A percentile compares a stretch with the other conserved stretches of the same genome.
Conservation (phyloP, 2,329 filamentous ascomycete genomes). For the Talaromyces funiculosus region DNA sequence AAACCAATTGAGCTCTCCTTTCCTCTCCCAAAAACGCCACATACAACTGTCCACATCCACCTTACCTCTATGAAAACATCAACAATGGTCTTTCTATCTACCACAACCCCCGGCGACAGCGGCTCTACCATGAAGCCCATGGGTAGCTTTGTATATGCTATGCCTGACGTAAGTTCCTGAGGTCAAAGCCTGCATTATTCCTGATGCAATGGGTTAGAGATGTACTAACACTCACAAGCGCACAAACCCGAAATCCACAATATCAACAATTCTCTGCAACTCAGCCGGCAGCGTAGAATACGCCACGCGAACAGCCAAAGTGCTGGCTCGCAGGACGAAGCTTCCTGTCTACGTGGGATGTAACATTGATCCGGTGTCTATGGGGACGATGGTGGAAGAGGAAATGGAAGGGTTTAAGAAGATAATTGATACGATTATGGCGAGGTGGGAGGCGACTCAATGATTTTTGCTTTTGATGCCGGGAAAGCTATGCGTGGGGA, state of each 20-base stretch:
- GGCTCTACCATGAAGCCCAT: slow-evolving; percentile 46
- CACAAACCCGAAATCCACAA: slow-evolving; percentile 50
- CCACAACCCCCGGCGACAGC: slow-evolving; percentile 44
- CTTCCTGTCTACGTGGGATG: slow-evolving; percentile 86
- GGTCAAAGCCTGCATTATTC: not conserved
- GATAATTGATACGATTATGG: slow-evolving; percentile 64
- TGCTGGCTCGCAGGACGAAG: slow-evolving; percentile 66
- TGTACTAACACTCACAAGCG: slow-evolving; percentile 23
- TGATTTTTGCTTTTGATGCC: not conserved
- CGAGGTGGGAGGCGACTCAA: slow-evolving; percentile 34
- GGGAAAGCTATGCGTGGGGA: not conserved
- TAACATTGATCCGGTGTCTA: slow-evolving; percentile 69
- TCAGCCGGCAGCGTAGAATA: slow-evolving; percentile 77
- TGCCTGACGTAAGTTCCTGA: slow-evolving; percentile 67
- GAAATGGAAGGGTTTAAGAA: slow-evolving; percentile 83
- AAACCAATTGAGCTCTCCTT: slow-evolving; percentile 53
- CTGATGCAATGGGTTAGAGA: not conserved
- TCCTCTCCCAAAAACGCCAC: slow-evolving; percentile 51
- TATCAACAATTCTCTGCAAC: slow-evolving; percentile 67
- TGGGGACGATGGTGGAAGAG: slow-evolving; percentile 81
- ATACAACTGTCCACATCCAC: slow-evolving; percentile 55
- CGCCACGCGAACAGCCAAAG: slow-evolving; percentile 74
- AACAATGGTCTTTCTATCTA: slow-evolving; percentile 53
- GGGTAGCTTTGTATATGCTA: slow-evolving; percentile 88
- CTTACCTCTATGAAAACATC: slow-evolving; percentile 50